These are phyloP conservation scores for Cucumis hystrix DNA, from an alignment of 306 rosid species.

Conservation along the genomic window DNA sequence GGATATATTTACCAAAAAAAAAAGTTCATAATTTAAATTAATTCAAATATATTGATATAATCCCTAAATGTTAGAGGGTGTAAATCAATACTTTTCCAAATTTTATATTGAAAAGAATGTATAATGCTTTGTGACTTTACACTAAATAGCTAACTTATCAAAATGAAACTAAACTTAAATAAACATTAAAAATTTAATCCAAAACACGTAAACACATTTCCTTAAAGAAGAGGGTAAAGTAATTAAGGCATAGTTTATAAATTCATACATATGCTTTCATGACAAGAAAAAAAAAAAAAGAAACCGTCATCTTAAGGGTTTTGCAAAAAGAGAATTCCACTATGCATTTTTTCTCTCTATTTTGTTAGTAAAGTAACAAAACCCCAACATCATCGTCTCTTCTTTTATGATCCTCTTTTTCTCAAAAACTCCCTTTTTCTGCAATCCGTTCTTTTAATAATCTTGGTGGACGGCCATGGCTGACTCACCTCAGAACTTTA, in stretches of 20 bases:
- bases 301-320: not conserved
- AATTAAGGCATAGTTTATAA: not conserved
- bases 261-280: not conserved
- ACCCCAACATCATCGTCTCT: constrained; percentile 15
- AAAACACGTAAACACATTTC: not conserved
- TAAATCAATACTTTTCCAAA: too few relatives aligned
- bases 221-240: not conserved
- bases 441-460: constrained; percentile 11
- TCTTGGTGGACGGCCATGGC: constrained; percentile 18
- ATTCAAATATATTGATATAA: too few relatives aligned
- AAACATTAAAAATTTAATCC: too few relatives aligned
- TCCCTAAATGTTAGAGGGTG: too few relatives aligned
- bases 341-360: not conserved
- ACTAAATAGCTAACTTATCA: not conserved
- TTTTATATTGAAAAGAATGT: too few relatives aligned
- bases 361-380: constrained; percentile 19
- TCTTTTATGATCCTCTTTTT: not conserved
- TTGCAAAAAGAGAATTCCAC: not conserved
- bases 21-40: too few relatives aligned
- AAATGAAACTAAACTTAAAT: not conserved
- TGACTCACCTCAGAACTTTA: constrained; percentile 17
- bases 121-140: not conserved
- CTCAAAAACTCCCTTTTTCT: not conserved
- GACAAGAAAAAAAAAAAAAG: not conserved
- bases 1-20: too few relatives aligned